These are phyloP conservation scores for Cladophialophora psammophila DNA, from an alignment of 2,329 filamentous ascomycete species.

Conservation along the genomic window DNA sequence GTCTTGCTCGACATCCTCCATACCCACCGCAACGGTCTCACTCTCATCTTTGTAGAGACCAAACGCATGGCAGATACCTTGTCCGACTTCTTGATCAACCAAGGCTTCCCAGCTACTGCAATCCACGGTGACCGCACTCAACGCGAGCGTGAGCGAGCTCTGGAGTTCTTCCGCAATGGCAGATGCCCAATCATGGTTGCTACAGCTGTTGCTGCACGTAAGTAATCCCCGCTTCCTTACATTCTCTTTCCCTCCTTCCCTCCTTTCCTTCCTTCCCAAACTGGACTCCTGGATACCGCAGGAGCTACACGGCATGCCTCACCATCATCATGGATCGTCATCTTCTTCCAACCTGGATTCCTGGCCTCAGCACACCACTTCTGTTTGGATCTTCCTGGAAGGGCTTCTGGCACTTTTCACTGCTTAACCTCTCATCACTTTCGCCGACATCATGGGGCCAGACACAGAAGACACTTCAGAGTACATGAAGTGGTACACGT, in stretches of 20 bases:
- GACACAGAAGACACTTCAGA: no score
- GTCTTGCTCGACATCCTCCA: slow-evolving; percentile 97
- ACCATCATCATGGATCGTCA: no score
- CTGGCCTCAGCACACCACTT: no score
- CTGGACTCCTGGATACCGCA: no score
- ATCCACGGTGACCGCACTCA: slow-evolving; percentile 99
- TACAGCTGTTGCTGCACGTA: slow-evolving; percentile 88
- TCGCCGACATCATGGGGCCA: no score
- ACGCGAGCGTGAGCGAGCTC: slow-evolving; percentile 95
- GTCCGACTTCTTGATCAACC: slow-evolving; percentile 98
- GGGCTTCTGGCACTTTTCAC: no score
- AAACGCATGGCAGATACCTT: slow-evolving; percentile 99
- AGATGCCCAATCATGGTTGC: slow-evolving; percentile 96
- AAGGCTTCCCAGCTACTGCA: slow-evolving; percentile 96
- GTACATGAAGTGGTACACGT: no score
- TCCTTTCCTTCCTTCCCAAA: background rate
- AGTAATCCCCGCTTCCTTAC: slow-evolving; percentile 34
- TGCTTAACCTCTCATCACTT: no score
- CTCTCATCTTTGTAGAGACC: slow-evolving; percentile 97
- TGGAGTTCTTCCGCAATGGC: slow-evolving; percentile 96
- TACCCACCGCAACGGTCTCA: slow-evolving; percentile 87
- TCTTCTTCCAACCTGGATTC: no score
- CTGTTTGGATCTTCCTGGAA: no score
- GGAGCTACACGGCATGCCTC: no score
- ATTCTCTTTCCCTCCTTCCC: slow-evolving; percentile 25